Percentiles rank a stretch among this genome's conserved stretches.
These are phyloP conservation scores for Skeletonema menzelii DNA, from an alignment of 108 stramenopile genomes.

Conservation along the genomic window DNA sequence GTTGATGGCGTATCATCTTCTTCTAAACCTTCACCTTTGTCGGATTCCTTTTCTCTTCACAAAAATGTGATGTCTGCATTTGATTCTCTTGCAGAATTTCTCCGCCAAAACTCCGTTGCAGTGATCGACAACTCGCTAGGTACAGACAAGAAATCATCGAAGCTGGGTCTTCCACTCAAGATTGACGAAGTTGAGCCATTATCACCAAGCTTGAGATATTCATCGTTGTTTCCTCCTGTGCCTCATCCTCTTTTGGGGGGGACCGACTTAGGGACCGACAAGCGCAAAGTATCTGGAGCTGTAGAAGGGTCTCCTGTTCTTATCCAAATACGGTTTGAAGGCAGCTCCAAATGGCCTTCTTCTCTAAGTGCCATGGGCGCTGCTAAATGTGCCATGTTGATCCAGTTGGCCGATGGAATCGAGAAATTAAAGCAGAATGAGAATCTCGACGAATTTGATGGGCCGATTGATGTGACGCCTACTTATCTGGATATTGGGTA, in stretches of 20 bases:
- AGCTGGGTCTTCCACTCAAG: slow-evolving; percentile 70
- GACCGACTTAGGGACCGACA: neutral
- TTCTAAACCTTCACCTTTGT: slow-evolving; percentile 26
- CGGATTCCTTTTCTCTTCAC: slow-evolving; percentile 53
- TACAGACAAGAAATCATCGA: slow-evolving; percentile 28
- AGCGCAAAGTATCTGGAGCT: slow-evolving; percentile 60
- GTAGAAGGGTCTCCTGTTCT: slow-evolving; percentile 59
- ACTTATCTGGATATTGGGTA: slow-evolving; percentile 69
- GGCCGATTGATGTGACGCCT: slow-evolving; percentile 62
- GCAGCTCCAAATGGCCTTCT: slow-evolving; percentile 83
- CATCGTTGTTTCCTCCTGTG: slow-evolving; percentile 70
- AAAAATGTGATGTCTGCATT: slow-evolving; percentile 72
- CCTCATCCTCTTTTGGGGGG: slow-evolving; percentile 82
- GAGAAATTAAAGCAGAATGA: slow-evolving; percentile 55
- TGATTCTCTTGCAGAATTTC: slow-evolving; percentile 65
- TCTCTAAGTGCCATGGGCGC: slow-evolving; percentile 85
- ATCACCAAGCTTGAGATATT: slow-evolving; percentile 75
- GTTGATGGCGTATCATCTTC: slow-evolving; percentile 54
- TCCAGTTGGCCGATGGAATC: slow-evolving; percentile 78
- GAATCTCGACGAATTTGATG: slow-evolving; percentile 44
- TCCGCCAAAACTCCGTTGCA: slow-evolving; percentile 54
- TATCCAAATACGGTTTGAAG: slow-evolving; percentile 76
- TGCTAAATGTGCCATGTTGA: slow-evolving; percentile 87
- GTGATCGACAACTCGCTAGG: slow-evolving; percentile 15
- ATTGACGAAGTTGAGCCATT: slow-evolving; percentile 86